Evolutionary conservation across 768 basidiomycete species (phyloP).

Genomic region (Favolaschia claudopus): DNA sequence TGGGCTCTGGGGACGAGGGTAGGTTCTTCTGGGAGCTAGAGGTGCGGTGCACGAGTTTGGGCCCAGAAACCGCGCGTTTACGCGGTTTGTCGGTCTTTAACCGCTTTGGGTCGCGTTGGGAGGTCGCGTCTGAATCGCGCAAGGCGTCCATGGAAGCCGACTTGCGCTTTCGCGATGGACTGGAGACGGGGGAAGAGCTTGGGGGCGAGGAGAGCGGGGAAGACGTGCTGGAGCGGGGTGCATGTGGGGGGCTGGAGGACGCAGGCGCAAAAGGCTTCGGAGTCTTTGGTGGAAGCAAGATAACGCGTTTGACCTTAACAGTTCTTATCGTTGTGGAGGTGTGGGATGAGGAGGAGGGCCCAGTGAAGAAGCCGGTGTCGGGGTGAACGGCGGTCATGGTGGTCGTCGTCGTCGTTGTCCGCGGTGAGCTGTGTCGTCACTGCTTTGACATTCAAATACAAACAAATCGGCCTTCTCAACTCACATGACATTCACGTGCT

Average conservation of each 20-base stretch:
- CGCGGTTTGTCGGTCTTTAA: slow-evolving; percentile 42
- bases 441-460: no score
- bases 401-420: no score
- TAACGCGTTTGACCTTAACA: no score
- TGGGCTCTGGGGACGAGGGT: slow-evolving; percentile 60
- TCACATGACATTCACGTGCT: no score
- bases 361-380: no score
- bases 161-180: slow-evolving; percentile 44
- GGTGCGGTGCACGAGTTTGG: slow-evolving; percentile 49
- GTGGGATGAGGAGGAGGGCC: no score
- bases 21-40: slow-evolving; percentile 49
- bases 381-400: no score
- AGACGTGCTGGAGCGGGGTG: slow-evolving; percentile 22
- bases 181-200: slow-evolving; percentile 20
- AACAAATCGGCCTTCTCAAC: no score
- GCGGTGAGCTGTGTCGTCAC: no score
- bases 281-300: no score
- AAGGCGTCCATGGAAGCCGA: slow-evolving; percentile 28
- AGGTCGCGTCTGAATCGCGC: slow-evolving; percentile 19
- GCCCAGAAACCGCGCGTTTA: slow-evolving; percentile 45
- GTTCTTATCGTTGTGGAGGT: no score
- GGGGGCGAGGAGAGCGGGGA: slow-evolving; percentile 39
- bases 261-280: no score
- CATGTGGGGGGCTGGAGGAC: slow-evolving; percentile 20
- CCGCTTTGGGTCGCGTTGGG: slow-evolving; percentile 50